Evolutionary conservation across 352 stramenopile species (phyloP), one percentile per base, ranked within the genome.

Genomic region (Pythium pectinolyticum): DNA sequence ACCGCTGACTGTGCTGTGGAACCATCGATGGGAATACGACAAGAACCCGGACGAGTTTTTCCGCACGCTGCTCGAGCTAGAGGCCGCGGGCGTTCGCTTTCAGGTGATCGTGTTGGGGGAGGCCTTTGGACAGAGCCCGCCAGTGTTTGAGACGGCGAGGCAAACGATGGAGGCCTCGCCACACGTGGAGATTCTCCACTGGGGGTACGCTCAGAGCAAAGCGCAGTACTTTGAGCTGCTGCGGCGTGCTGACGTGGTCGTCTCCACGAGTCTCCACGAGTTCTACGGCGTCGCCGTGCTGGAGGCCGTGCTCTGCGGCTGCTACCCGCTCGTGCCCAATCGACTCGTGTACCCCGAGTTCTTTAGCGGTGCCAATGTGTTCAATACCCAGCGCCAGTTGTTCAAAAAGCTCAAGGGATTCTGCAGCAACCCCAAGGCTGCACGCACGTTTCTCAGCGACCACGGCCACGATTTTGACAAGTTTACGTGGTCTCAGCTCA

Each of bases 11-110:
- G 80, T 84, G 17, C 35, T 83, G 28, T 86, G 74, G 73, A 80
- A 78, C 58, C 78, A 85, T 28, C 72, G 75, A 4, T 85, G 77
- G 75, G 78, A 88, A 52, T 77, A 84, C 58, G 78, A 88, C 64
- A 88, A 88, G 59, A 80, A 83, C 37, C 72, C 75, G 1, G 56
- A 78, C 10, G 66, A 73, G 41, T 88, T 84, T 57, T 84, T 88
- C 47, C 58, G 56, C 14, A 74, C 68, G 9, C 56, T 88, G 20
- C 56, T 80, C 22, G 74, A 82, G 27, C 60, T 82, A 5, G 66
- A 74, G 2, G 40, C 57, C 9, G 28, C 30, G 0, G 45, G 62
- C 5, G 14, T 61, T 14, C 46, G 41, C 6, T 82, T 83, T 49
- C 52, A 64, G 6, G 35, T 88, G 37, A 74, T 80, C 22, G 71